phyloP scores from a whole-genome alignment of 1,139 yeast species.

The Dujonia santamariae region DNA sequence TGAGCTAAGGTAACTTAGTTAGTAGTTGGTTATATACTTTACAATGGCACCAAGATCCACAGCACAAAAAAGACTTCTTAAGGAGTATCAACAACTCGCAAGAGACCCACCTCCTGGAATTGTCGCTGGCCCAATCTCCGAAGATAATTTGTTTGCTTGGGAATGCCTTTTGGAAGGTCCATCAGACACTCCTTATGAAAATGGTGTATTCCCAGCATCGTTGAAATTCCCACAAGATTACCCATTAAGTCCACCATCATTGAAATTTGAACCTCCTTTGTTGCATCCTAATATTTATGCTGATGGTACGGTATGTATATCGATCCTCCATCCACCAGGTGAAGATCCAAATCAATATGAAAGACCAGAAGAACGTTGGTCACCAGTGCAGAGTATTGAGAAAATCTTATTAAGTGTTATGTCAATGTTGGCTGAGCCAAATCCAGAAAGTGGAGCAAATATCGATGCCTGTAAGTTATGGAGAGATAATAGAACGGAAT shows the following conservation, averaged over 20 bases:
- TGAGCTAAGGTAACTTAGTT: too few relatives aligned
- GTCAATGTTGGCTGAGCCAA: conserved; percentile 97
- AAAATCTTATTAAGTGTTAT: conserved; percentile 88
- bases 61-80: conserved; percentile 81
- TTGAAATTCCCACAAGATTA: conserved; percentile 86
- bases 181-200: conserved; percentile 87
- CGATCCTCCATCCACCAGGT: conserved; percentile 93
- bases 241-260: conserved; percentile 86
- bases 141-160: conserved; percentile 83
- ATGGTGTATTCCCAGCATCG: conserved; percentile 86
- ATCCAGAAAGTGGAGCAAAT: conserved; percentile 94
- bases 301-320: conserved; percentile 94
- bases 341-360: conserved; percentile 97
- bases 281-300: conserved; percentile 91
- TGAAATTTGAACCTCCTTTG: conserved; percentile 80
- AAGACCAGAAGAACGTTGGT: conserved; percentile 94
- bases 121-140: conserved; percentile 85
- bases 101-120: conserved; percentile 94
- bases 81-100: conserved; percentile 83
- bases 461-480: conserved; percentile 94
- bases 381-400: conserved; percentile 95
- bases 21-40: not conserved
- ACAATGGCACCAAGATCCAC: conserved; percentile 54
- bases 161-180: conserved; percentile 93
- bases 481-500: conserved; percentile 77